A percentile compares a stretch with the other conserved stretches of the same genome.
Evolutionary conservation across 2,329 filamentous ascomycete species (phyloP).

Genomic region (Ploettnerulaceae sp.): DNA sequence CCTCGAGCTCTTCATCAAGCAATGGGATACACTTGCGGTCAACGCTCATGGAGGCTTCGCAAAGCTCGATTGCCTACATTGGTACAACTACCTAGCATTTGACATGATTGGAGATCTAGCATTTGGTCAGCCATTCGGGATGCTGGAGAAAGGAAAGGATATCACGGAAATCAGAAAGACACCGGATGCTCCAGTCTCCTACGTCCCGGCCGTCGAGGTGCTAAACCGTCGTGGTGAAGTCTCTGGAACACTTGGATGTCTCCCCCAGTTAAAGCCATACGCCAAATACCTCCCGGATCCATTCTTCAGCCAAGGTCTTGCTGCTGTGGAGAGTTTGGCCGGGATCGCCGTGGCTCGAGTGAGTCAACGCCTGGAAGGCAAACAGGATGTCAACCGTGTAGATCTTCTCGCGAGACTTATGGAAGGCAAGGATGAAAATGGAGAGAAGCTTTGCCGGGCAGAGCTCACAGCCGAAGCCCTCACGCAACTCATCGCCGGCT

Average conservation of each 20-base stretch:
- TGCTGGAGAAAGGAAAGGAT: slow-evolving; percentile 73
- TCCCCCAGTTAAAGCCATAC: slow-evolving; percentile 71
- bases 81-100: slow-evolving; percentile 67
- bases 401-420: slow-evolving; percentile 80
- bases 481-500: slow-evolving; percentile 80
- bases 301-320: slow-evolving; percentile 72
- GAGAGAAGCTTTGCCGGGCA: slow-evolving; percentile 66
- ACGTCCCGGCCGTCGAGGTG: slow-evolving; percentile 78
- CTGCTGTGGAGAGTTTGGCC: slow-evolving; percentile 73
- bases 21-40: slow-evolving; percentile 65
- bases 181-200: slow-evolving; percentile 57
- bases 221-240: slow-evolving; percentile 86
- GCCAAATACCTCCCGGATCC: slow-evolving; percentile 76
- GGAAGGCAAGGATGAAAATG: slow-evolving; percentile 78
- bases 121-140: slow-evolving; percentile 75
- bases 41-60: slow-evolving; percentile 44
- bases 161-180: slow-evolving; percentile 66
- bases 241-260: slow-evolving; percentile 70
- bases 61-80: slow-evolving; percentile 67
- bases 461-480: slow-evolving; percentile 86
- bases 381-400: slow-evolving; percentile 62
- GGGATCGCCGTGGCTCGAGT: slow-evolving; percentile 86
- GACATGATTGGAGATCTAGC: slow-evolving; percentile 54
- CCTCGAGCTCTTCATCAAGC: slow-evolving; percentile 64
- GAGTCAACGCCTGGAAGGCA: slow-evolving; percentile 63